Evolutionary conservation across 768 basidiomycete genomes (phyloP), one percentile per base, ranked within the genome.

Genomic region (Gelatoporia subvermispora): DNA sequence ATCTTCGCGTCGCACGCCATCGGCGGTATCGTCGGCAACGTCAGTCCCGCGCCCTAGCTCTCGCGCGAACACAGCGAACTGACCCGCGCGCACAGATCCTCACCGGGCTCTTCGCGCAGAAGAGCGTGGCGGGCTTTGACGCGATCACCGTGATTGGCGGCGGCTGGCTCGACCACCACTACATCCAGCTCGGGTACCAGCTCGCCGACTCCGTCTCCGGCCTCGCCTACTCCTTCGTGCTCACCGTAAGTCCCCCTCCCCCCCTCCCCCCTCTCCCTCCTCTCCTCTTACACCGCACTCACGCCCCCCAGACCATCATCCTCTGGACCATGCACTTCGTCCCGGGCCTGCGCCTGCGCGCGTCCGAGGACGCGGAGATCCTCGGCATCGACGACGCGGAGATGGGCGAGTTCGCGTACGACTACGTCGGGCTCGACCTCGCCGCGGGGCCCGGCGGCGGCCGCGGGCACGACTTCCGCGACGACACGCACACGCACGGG

Each of bases 301-400:
- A 20, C 13, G 35, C 28, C 22, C 37, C 42, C 10, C 57, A 85
- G 83, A 89, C 85, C 7, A 72, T 86, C 67, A 88, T 92, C 63
- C 77, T 89, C 31, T 89, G 88, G 88, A 68, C 81, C 55, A 91
- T 95, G 88, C 89, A 94, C 69, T 83, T 68, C 66, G 83, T 91
- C 59, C 92, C 92, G 7, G 86, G 84, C 45, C 74, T 90, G 46
- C 73, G 82, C 35, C 76, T 97, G 54, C 85, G 90, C 47, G 73
- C 74, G 24, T 63, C 67, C 11, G 82, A 84, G 53, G 81, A 84
- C 53, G 73, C 74, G 8, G 87, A 89, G 68, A 79, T 85, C 35
- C 70, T 95, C 41, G 93, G 94, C 49, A 82, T 95, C 56, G 94
- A 97, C 67, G 88, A 92, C 62, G 65, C 72, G 15, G 71, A 79